phyloP scores from a whole-genome alignment of 352 stramenopile species.

The Globisporangium rhizosaccharum region DNA sequence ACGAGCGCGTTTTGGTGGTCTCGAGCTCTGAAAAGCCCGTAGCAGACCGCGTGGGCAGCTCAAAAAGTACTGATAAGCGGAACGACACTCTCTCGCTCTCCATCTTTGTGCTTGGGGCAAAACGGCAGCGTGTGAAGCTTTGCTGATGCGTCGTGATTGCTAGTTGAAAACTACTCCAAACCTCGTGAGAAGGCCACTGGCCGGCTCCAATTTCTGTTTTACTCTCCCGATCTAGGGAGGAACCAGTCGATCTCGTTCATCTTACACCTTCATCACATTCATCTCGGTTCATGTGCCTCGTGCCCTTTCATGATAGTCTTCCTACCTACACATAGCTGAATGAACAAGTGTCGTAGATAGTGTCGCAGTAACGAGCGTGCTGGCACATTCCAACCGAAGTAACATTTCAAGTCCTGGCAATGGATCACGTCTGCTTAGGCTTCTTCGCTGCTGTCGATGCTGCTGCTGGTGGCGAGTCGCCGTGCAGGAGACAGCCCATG shows the following conservation, averaged over 20 bases:
- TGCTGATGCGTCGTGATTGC: constrained; percentile 93
- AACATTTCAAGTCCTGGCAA: no score
- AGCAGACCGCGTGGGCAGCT: not conserved
- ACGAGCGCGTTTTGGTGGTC: constrained; percentile 5
- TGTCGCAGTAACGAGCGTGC: no score
- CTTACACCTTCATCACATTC: no score
- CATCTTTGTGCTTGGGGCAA: constrained; percentile 93
- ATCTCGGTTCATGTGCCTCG: no score
- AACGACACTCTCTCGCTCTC: accelerated
- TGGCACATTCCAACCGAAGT: no score
- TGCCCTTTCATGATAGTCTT: no score
- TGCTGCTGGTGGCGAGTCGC: constrained; percentile 22
- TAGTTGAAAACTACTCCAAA: constrained; percentile 95
- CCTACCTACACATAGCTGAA: no score
- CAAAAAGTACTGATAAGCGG: accelerated
- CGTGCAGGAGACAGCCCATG: constrained; percentile 62
- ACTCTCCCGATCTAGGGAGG: constrained; percentile 62
- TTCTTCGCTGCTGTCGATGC: not conserved
- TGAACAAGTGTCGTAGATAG: no score
- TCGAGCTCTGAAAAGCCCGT: not conserved
- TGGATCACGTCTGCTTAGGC: no score
- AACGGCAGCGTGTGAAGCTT: constrained; percentile 91
- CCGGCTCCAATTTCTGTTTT: constrained; percentile 90
- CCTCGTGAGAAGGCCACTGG: constrained; percentile 87
- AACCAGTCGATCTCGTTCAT: not conserved